Evolutionary conservation across 2,329 filamentous ascomycete genomes (phyloP), one percentile per base, ranked within the genome.

Genomic region (Blastomyces emzantsi): DNA sequence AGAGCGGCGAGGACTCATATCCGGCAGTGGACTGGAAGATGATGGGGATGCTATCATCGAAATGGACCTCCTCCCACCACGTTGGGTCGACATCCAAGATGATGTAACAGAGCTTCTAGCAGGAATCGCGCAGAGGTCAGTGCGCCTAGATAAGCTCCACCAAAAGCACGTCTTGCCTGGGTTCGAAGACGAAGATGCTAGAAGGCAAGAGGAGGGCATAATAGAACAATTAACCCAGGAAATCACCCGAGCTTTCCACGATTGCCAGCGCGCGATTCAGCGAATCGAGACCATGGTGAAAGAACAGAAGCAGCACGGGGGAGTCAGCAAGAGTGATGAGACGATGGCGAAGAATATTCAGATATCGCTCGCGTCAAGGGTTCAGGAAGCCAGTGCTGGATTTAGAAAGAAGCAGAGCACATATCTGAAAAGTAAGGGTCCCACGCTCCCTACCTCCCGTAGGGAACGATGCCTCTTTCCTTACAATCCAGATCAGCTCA

Each of bases 381-480:
- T 97, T 0, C 92, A 97, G 75, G 92, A 97, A 70, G 88, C 91
- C 58, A 97, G 92, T 78, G 89, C 94, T 39, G 83, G 85, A 66
- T 99, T 99, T 75, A 85, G 94, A 71, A 99, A 97, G 82, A 97
- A 97, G 80, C 94, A 99, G 80, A 93, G 92, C 73, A 89, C 88
- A 61, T 99, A 99, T 77, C 78, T 99, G 62, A 97, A 95, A 78
- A 97, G 92, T 96, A 81, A 71, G 79, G 33, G 33, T 11, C 19
- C 49, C 17, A 36, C 33, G 28, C 49, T 60, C 17, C 19, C 22
- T 17, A 4, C 33, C 30, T 54, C 36, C 33, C 33, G 2, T 9
- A 36, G 52, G 25, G 36, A 33, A 17, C n/a, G 19, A 45, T 61
- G 30, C 33, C n/a, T n/a, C 22, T 33, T 19, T 52, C 9, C 45